A percentile compares a stretch with the other conserved stretches of the same genome.
phyloP scores from a whole-genome alignment of 2,329 filamentous ascomycete genomes.

The Xenoacremonium recifei region DNA sequence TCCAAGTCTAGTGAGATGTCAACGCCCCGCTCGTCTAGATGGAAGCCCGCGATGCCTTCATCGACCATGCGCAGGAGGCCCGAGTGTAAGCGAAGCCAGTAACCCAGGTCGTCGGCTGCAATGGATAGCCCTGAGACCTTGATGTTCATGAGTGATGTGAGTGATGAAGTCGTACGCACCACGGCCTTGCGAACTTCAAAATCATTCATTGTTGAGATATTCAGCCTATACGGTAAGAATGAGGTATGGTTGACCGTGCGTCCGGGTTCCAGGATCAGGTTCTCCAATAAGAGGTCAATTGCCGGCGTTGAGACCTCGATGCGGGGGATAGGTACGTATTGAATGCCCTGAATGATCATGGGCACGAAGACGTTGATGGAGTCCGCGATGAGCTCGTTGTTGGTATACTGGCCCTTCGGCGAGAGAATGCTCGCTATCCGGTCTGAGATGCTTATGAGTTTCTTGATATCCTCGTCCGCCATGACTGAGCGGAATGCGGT shows the following conservation, averaged over 20 bases:
- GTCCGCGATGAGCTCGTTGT: constrained; percentile 72
- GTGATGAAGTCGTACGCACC: constrained; percentile 56
- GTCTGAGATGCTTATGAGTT: constrained; percentile 64
- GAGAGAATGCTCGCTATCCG: constrained; percentile 70
- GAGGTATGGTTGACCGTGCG: constrained; percentile 80
- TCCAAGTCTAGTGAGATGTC: constrained; percentile 85
- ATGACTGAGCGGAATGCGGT: constrained; percentile 66
- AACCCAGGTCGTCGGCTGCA: constrained; percentile 83
- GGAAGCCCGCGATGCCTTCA: constrained; percentile 81
- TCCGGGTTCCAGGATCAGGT: constrained; percentile 86
- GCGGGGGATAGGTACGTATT: constrained; percentile 86
- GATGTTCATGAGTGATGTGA: constrained; percentile 72
- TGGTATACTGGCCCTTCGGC: constrained; percentile 61
- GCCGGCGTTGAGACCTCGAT: constrained; percentile 83
- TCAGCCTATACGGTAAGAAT: constrained; percentile 82
- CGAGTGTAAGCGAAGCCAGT: constrained; percentile 79
- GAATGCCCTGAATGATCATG: constrained; percentile 70
- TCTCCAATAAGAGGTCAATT: constrained; percentile 84
- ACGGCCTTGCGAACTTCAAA: constrained; percentile 79
- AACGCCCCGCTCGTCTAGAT: constrained; percentile 81
- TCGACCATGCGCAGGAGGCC: constrained; percentile 74
- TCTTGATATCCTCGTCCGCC: constrained; percentile 69
- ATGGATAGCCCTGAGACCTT: constrained; percentile 81
- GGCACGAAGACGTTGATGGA: constrained; percentile 79
- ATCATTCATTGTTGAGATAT: constrained; percentile 81